Conservation (phyloP, 306 rosid genomes). For the Trifolium subterraneum region DNA sequence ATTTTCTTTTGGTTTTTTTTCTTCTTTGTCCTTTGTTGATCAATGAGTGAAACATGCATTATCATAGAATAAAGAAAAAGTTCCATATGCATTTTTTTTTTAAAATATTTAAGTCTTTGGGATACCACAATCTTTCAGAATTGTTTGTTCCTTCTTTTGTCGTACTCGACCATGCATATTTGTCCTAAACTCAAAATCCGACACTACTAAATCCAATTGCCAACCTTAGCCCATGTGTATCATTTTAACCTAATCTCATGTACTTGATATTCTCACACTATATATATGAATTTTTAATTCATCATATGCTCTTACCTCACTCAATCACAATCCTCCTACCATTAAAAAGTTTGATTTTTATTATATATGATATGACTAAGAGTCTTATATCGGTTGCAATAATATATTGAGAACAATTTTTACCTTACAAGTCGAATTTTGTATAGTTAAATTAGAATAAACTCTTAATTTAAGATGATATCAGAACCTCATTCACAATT, state of each 20-base stretch:
- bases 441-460: too few relatives aligned
- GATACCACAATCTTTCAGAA: conserved; percentile 45
- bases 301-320: too few relatives aligned
- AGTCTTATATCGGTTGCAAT: too few relatives aligned
- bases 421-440: too few relatives aligned
- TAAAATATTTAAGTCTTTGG: conserved; percentile 31
- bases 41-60: conserved; percentile 38
- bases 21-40: conserved; percentile 20
- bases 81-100: not conserved
- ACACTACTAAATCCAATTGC: conserved; percentile 64
- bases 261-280: not conserved
- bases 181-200: conserved; percentile 46
- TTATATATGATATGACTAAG: too few relatives aligned
- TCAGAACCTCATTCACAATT: too few relatives aligned
- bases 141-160: conserved; percentile 60
- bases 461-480: too few relatives aligned
- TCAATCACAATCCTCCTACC: too few relatives aligned
- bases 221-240: conserved; percentile 56
- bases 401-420: too few relatives aligned
- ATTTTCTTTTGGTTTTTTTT: conserved; percentile 31
- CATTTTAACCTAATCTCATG: conserved; percentile 44
- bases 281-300: not conserved
- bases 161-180: conserved; percentile 44
- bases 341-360: too few relatives aligned
- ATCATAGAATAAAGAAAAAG: conserved; percentile 41